phyloP scores from a whole-genome alignment of 2,329 filamentous ascomycete species.

The Trichoderma gracile region DNA sequence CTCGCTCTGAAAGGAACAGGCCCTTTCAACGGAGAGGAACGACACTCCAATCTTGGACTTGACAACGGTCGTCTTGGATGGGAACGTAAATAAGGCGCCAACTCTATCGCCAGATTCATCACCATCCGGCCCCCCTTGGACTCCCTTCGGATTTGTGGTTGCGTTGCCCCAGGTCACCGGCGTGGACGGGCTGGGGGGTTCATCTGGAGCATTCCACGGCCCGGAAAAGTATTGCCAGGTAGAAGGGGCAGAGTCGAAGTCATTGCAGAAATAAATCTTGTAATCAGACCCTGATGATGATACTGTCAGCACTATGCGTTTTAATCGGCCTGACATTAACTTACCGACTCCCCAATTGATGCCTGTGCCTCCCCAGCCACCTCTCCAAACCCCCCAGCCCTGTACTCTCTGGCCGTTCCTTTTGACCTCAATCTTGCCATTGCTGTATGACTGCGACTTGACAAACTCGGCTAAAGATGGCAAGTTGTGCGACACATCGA shows the following conservation, averaged over 20 bases:
- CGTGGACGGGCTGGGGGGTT: conserved; percentile 40
- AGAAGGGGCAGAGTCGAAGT: conserved; percentile 28
- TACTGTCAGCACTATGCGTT: not conserved
- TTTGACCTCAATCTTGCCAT: conserved; percentile 42
- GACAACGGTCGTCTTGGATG: conserved; percentile 38
- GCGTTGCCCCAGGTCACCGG: conserved; percentile 44
- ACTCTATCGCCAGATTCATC: conserved; percentile 54
- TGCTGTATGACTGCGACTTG: conserved; percentile 45
- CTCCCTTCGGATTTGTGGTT: conserved; percentile 55
- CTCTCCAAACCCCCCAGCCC: conserved; percentile 48
- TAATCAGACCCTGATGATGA: conserved; percentile 23
- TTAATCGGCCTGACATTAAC: not conserved
- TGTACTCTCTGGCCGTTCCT: conserved; percentile 44
- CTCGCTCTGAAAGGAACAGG: conserved; percentile 50
- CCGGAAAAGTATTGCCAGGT: conserved; percentile 43
- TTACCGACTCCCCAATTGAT: conserved; percentile 24
- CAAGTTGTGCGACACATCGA: conserved; percentile 52
- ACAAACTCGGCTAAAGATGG: conserved; percentile 41
- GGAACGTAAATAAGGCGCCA: conserved; percentile 54
- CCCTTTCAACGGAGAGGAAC: conserved; percentile 50
- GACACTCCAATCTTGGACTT: conserved; percentile 54
- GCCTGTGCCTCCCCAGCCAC: conserved; percentile 21
- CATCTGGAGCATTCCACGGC: conserved; percentile 21
- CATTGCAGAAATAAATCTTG: conserved; percentile 28
- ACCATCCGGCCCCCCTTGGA: conserved; percentile 51